phyloP scores from a whole-genome alignment of 2,329 filamentous ascomycete species.

The Scedosporium dehoogii region DNA sequence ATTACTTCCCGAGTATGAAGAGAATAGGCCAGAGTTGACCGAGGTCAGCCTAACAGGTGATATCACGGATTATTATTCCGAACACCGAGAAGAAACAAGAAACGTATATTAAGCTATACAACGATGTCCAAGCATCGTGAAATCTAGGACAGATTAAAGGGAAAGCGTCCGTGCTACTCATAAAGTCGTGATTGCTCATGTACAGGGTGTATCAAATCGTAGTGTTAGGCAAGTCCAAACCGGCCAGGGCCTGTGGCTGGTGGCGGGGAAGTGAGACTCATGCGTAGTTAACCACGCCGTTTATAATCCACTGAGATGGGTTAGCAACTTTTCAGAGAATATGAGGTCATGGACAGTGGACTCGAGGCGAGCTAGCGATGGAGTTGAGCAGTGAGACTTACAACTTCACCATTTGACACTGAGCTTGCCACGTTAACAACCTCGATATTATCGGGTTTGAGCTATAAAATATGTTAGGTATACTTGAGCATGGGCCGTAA shows the following conservation, averaged over 20 bases:
- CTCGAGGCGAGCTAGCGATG: not conserved
- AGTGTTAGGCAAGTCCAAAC: not conserved
- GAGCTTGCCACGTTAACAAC: constrained; percentile 64
- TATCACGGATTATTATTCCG: not conserved
- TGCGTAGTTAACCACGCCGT: constrained; percentile 37
- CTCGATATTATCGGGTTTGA: constrained; percentile 72
- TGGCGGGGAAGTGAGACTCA: constrained; percentile 10
- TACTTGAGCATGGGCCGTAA: constrained; percentile 4
- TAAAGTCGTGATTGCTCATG: not conserved
- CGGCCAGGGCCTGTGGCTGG: not conserved
- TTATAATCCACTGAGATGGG: constrained; percentile 51
- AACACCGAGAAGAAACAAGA: not conserved
- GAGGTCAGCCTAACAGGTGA: not conserved
- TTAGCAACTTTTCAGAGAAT: not conserved
- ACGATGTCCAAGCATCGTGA: not conserved
- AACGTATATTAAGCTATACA: not conserved
- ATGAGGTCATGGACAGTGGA: constrained; percentile 9
- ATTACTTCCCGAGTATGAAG: too few relatives aligned
- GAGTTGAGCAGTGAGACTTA: constrained; percentile 25
- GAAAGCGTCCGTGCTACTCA: not conserved
- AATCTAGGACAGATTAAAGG: not conserved
- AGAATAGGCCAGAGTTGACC: not conserved
- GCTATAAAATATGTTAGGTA: constrained; percentile 27
- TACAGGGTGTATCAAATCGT: not conserved
- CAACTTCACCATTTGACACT: constrained; percentile 79